Evolutionary conservation across 116 monocot species (phyloP).

Genomic region (Cymodocea nodosa): DNA sequence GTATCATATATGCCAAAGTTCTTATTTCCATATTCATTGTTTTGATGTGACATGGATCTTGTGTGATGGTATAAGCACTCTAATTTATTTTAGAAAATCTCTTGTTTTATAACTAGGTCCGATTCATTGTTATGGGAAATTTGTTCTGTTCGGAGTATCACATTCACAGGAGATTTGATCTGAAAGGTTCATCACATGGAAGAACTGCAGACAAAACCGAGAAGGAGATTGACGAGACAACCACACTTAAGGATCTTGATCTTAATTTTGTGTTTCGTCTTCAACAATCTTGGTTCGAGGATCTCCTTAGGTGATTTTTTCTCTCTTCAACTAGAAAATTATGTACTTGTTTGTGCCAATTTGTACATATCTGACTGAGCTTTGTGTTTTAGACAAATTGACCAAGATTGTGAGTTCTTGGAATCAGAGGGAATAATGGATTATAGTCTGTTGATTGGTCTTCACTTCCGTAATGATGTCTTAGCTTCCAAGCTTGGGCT

Average conservation of each 20-base stretch:
- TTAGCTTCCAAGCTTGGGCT: slow-evolving; percentile 40
- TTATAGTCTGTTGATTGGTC: slow-evolving; percentile 79
- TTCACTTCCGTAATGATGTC: slow-evolving; percentile 67
- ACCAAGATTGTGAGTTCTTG: slow-evolving; percentile 77
- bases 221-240: slow-evolving; percentile 85
- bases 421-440: slow-evolving; percentile 93
- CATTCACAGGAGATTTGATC: slow-evolving; percentile 84
- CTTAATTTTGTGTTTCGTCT: slow-evolving; percentile 85
- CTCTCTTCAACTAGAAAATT: neutral
- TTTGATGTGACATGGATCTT: neutral
- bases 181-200: slow-evolving; percentile 93
- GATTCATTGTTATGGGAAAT: slow-evolving; percentile 94
- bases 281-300: slow-evolving; percentile 39
- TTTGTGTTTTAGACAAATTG: slow-evolving; percentile 50
- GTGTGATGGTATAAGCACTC: neutral
- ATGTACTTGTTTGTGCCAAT: neutral
- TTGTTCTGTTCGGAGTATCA: slow-evolving; percentile 81
- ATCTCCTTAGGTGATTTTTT: slow-evolving; percentile 40
- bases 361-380: slow-evolving; percentile 7
- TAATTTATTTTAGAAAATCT: neutral
- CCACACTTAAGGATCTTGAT: slow-evolving; percentile 91
- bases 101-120: slow-evolving; percentile 30
- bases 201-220: slow-evolving; percentile 67
- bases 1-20: slow-evolving; percentile 17
- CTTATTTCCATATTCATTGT: neutral